These are phyloP conservation scores for Digitaria exilis DNA, from an alignment of 202 grass and related monocot genomes.

Conservation along the genomic window DNA sequence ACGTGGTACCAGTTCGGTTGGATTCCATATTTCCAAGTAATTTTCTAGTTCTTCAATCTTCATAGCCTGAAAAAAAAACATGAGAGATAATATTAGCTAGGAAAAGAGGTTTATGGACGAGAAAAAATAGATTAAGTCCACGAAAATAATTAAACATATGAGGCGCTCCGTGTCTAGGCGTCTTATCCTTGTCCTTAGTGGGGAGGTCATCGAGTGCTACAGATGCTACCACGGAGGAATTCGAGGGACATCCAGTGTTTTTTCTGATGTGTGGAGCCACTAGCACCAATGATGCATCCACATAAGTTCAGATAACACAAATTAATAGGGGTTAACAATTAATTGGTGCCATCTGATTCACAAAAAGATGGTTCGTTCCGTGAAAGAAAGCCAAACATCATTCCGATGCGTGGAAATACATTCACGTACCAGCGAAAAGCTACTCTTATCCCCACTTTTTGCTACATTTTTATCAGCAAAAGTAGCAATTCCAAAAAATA, in stretches of 20 bases:
- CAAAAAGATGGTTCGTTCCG: neutral
- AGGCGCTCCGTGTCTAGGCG: no score
- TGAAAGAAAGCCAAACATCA: neutral
- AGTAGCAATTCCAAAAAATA: neutral
- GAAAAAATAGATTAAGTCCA: neutral
- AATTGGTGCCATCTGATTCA: neutral
- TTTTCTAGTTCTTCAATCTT: neutral
- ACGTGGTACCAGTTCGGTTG: no score
- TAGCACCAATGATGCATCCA: slow-evolving; percentile 3
- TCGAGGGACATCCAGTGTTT: neutral
- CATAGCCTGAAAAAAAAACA: neutral
- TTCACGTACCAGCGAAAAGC: neutral
- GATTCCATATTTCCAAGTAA: neutral
- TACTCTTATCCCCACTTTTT: neutral
- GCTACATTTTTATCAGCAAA: neutral
- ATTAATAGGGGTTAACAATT: neutral
- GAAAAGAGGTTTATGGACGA: no score
- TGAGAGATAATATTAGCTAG: no score
- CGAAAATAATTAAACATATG: neutral
- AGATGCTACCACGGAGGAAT: neutral
- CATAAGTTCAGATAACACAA: neutral
- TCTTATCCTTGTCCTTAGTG: no score
- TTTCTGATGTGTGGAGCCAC: slow-evolving; percentile 10
- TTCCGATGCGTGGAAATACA: neutral
- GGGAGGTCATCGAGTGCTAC: neutral